phyloP scores from a whole-genome alignment of 2,329 filamentous ascomycete species.

The Fonsecaea multimorphosa region DNA sequence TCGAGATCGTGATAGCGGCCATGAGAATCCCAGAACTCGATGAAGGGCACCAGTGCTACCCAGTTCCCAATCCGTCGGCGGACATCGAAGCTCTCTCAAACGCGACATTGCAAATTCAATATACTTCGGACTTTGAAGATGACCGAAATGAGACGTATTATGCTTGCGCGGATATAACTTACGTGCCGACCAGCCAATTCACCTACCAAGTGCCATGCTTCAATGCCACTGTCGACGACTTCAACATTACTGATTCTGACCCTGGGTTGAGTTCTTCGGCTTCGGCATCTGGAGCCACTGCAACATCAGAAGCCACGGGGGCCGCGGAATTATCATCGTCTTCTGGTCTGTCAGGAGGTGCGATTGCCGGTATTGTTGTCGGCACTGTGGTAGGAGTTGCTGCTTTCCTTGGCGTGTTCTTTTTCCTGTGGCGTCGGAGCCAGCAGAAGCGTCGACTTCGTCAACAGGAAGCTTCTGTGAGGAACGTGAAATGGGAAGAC shows the following conservation, averaged over 20 bases:
- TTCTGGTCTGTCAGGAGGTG: slow-evolving; percentile 47
- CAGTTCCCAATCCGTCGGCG: slow-evolving; percentile 46
- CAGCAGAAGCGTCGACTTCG: slow-evolving; percentile 32
- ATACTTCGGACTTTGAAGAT: slow-evolving; percentile 51
- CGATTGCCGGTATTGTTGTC: slow-evolving; percentile 52
- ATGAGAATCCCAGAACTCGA: slow-evolving; percentile 48
- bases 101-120: slow-evolving; percentile 55
- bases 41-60: slow-evolving; percentile 55
- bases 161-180: slow-evolving; percentile 56
- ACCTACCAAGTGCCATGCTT: slow-evolving; percentile 53
- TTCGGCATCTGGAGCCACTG: slow-evolving; percentile 38
- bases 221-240: slow-evolving; percentile 52
- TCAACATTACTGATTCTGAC: slow-evolving; percentile 38
- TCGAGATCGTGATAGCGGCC: slow-evolving; percentile 45
- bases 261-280: slow-evolving; percentile 18
- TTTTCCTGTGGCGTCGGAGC: slow-evolving; percentile 30
- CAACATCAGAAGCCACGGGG: slow-evolving; percentile 38
- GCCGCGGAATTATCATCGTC: slow-evolving; percentile 30
- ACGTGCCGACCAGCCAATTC: slow-evolving; percentile 50
- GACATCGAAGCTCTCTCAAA: slow-evolving; percentile 48
- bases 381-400: slow-evolving; percentile 31
- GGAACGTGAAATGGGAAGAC: slow-evolving; percentile 35
- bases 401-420: slow-evolving; percentile 13
- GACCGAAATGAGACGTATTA: slow-evolving; percentile 54
- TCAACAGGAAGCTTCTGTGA: slow-evolving; percentile 27